phyloP scores from a whole-genome alignment of 2,329 filamentous ascomycete genomes.

The Zasmidium cellare region DNA sequence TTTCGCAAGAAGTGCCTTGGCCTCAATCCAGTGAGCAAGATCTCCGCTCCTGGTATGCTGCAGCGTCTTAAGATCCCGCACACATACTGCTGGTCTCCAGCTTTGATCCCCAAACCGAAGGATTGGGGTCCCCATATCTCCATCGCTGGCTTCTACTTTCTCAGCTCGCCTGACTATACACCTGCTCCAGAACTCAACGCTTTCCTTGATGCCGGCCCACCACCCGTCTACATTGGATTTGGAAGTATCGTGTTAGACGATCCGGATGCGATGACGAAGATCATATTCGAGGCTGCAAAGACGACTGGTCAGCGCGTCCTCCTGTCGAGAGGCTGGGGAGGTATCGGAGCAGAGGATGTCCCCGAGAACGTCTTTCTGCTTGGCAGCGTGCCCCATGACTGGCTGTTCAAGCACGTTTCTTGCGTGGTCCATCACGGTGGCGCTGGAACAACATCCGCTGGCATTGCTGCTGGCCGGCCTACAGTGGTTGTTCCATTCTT shows the following conservation, averaged over 20 bases:
- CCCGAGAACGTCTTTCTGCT: conserved; percentile 47
- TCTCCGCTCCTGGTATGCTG: conserved; percentile 77
- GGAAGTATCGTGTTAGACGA: conserved; percentile 78
- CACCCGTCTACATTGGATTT: conserved; percentile 78
- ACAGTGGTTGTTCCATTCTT: conserved; percentile 58
- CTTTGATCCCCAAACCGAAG: conserved; percentile 69
- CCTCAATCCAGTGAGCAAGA: conserved; percentile 71
- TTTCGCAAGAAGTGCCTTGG: conserved; percentile 73
- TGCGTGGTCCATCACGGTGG: conserved; percentile 59
- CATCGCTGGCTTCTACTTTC: conserved; percentile 73
- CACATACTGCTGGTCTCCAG: conserved; percentile 87
- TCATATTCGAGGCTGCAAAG: conserved; percentile 69
- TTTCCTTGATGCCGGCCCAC: conserved; percentile 66
- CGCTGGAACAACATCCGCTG: conserved; percentile 57
- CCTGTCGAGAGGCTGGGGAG: conserved; percentile 55
- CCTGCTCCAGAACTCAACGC: conserved; percentile 63
- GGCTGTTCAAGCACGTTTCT: conserved; percentile 56
- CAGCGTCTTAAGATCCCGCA: conserved; percentile 73
- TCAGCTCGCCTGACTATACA: conserved; percentile 65
- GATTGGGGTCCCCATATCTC: conserved; percentile 61
- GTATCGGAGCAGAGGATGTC: conserved; percentile 36
- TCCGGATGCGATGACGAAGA: conserved; percentile 64
- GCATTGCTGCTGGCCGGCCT: conserved; percentile 49
- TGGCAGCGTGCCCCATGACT: conserved; percentile 56
- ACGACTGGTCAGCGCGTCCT: conserved; percentile 50